Evolutionary conservation across 2,329 filamentous ascomycete species (phyloP).

Genomic region (Aspergillus quadricinctus): DNA sequence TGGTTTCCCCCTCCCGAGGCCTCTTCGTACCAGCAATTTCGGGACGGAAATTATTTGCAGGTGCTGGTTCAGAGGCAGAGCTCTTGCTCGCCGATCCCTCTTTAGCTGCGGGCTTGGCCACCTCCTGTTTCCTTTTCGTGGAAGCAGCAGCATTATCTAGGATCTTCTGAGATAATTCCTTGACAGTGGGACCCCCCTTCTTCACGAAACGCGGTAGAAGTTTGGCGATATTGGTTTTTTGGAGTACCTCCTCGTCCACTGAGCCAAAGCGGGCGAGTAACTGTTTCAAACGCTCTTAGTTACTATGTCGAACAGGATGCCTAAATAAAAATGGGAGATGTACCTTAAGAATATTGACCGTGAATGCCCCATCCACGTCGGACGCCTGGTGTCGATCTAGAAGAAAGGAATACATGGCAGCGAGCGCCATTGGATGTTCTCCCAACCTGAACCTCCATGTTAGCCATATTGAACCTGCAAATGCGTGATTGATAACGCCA

Average conservation of each 20-base stretch:
- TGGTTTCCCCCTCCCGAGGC: conserved; percentile 35
- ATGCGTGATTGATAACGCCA: not conserved
- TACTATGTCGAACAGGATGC: not conserved
- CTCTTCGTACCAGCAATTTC: conserved; percentile 36
- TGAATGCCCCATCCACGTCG: conserved; percentile 44
- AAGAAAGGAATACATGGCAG: conserved; percentile 46
- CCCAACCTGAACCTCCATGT: conserved; percentile 39
- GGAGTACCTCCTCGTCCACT: conserved; percentile 54
- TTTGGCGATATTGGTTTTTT: conserved; percentile 58
- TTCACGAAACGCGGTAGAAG: conserved; percentile 55
- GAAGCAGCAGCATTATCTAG: conserved; percentile 45
- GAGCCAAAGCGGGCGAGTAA: conserved; percentile 54
- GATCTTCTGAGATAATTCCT: conserved; percentile 53
- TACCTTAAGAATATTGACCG: conserved; percentile 45
- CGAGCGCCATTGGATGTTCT: conserved; percentile 45
- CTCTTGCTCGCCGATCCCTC: conserved; percentile 29
- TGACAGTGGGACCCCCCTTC: conserved; percentile 54
- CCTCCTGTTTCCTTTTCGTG: conserved; percentile 42
- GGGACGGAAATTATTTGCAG: conserved; percentile 11
- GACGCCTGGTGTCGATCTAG: conserved; percentile 46
- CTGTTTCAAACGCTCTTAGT: conserved; percentile 32
- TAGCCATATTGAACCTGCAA: conserved; percentile 18
- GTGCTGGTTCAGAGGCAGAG: conserved; percentile 7
- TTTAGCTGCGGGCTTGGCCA: conserved; percentile 33
- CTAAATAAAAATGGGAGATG: conserved; percentile 3